Conservation (phyloP, 2,329 filamentous ascomycete genomes). For the Arachnomyces sp. region DNA sequence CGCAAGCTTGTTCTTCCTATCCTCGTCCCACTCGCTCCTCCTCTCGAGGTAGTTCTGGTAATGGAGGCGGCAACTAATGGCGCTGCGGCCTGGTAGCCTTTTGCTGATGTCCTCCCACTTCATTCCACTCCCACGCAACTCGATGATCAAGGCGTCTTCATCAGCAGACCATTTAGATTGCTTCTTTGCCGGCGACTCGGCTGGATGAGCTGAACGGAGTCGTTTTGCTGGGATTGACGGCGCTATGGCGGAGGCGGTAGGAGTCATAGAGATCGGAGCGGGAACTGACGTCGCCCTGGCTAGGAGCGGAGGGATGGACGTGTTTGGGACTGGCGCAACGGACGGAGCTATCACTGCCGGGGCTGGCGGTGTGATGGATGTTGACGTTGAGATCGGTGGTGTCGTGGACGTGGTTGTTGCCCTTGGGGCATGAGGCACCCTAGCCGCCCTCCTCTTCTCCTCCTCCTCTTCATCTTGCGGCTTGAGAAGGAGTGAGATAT, state of each 20-base stretch:
- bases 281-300: constrained; percentile 13
- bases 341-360: background rate
- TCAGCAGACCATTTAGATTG: constrained; percentile 95
- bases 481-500: constrained; percentile 15
- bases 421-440: too few relatives aligned
- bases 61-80: constrained; percentile 87
- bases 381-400: constrained; percentile 4
- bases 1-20: constrained; percentile 93
- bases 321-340: background rate
- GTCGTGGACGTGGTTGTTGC: constrained; percentile 1
- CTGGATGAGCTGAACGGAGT: constrained; percentile 39
- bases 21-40: constrained; percentile 90
- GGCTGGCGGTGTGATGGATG: constrained; percentile 1
- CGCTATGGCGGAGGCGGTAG: constrained; percentile 25
- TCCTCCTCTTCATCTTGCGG: constrained; percentile 14
- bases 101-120: constrained; percentile 99
- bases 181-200: constrained; percentile 70
- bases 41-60: constrained; percentile 97
- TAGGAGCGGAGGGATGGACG: constrained; percentile 1
- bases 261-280: constrained; percentile 22
- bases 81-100: constrained; percentile 77
- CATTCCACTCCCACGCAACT: constrained; percentile 82
- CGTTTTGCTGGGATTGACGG: constrained; percentile 30
- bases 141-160: constrained; percentile 88
- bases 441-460: constrained; percentile 2